phyloP scores from a whole-genome alignment of 1,284 basidiomycete species.

The Apiotrichum gracile region DNA sequence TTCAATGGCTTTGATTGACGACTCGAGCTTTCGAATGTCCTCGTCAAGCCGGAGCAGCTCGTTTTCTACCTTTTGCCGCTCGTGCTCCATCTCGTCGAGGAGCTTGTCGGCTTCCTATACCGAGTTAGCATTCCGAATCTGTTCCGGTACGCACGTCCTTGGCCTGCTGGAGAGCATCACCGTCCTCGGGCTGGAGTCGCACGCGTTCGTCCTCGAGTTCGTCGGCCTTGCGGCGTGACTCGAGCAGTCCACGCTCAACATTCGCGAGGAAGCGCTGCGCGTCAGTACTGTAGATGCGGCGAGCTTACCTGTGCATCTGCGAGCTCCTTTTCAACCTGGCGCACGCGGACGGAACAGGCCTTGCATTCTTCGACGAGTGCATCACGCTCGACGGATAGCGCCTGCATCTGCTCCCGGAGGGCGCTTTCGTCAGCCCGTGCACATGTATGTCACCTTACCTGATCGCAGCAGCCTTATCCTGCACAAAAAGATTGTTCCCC shows the following conservation, averaged over 20 bases:
- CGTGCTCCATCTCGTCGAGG: conserved; percentile 56
- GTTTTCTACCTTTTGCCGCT: conserved; percentile 49
- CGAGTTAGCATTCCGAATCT: background rate
- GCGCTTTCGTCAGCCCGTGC: background rate
- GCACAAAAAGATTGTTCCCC: conserved; percentile 22
- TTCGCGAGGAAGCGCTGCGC: background rate
- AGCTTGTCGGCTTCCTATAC: conserved; percentile 55
- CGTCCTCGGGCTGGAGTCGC: background rate
- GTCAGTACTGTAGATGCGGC: background rate
- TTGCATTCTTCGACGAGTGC: background rate
- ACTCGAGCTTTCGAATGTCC: background rate
- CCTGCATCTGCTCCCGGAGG: background rate
- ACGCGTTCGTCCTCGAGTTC: background rate
- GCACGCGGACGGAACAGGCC: background rate
- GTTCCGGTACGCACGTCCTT: background rate
- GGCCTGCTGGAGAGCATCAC: background rate
- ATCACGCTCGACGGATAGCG: background rate
- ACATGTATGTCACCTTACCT: conserved; percentile 20
- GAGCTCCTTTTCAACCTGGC: background rate
- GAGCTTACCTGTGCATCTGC: background rate
- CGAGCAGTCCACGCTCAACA: background rate
- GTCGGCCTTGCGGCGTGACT: background rate
- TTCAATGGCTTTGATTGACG: too few species aligned
- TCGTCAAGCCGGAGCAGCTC: background rate
- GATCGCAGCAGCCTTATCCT: conserved; percentile 26